These are phyloP conservation scores for Nephelium lappaceum DNA, from an alignment of 345 rosid species.

Conservation along the genomic window DNA sequence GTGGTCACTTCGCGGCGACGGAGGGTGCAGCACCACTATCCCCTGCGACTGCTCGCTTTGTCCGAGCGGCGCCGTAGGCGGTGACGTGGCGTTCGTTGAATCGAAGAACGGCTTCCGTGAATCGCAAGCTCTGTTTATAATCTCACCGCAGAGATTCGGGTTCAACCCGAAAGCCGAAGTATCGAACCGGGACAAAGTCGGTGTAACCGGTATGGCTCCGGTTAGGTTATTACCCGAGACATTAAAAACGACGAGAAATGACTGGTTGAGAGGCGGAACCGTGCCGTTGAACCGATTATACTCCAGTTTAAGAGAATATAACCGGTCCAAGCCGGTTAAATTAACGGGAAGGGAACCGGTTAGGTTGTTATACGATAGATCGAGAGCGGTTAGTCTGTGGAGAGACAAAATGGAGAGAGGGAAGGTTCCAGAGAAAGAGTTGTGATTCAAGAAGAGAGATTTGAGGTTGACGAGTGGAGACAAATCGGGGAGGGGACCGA, in stretches of 20 bases:
- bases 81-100: conserved; percentile 35
- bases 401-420: conserved; percentile 67
- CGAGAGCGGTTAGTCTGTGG: conserved; percentile 60
- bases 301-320: conserved; percentile 64
- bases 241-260: conserved; percentile 53
- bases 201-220: conserved; percentile 67
- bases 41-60: conserved; percentile 66
- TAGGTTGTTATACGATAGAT: conserved; percentile 55
- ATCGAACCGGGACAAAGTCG: conserved; percentile 62
- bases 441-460: conserved; percentile 61
- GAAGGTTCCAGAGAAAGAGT: conserved; percentile 70
- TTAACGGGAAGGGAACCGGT: conserved; percentile 63
- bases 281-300: conserved; percentile 66
- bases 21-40: conserved; percentile 40
- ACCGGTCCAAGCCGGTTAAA: conserved; percentile 51
- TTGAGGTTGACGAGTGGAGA: conserved; percentile 73
- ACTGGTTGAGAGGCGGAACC: conserved; percentile 75
- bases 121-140: conserved; percentile 59
- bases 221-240: conserved; percentile 79
- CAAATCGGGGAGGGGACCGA: conserved; percentile 83
- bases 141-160: conserved; percentile 84
- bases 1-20: conserved; percentile 40
- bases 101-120: conserved; percentile 70
- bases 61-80: conserved; percentile 55
- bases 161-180: conserved; percentile 59